These are phyloP conservation scores for Candolleomyces eurysporus DNA, from an alignment of 768 basidiomycete genomes.

Conservation along the genomic window DNA sequence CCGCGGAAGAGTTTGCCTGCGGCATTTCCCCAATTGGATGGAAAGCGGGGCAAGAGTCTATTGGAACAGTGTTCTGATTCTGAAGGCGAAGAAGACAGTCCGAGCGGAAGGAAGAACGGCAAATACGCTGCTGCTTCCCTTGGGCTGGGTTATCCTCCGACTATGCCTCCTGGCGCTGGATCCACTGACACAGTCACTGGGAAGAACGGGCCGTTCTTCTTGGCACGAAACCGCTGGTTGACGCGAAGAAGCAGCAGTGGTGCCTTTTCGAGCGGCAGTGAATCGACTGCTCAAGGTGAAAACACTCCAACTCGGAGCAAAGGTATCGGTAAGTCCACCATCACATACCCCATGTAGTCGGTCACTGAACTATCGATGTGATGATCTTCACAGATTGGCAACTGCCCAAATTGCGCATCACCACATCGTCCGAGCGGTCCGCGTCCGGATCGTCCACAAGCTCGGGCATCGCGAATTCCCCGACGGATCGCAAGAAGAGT, in stretches of 20 bases:
- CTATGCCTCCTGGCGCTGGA: conserved; percentile 15
- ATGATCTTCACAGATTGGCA: conserved; percentile 47
- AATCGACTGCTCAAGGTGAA: conserved; percentile 46
- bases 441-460: conserved; percentile 60
- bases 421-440: conserved; percentile 45
- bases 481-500: conserved; percentile 33
- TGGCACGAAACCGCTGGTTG: conserved; percentile 55
- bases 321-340: conserved; percentile 39
- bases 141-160: conserved; percentile 61
- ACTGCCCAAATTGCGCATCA: conserved; percentile 47
- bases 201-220: conserved; percentile 25
- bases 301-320: conserved; percentile 64
- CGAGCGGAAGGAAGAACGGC: conserved; percentile 45
- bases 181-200: not conserved
- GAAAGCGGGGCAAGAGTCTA: conserved; percentile 23
- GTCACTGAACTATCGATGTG: not conserved
- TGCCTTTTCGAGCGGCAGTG: conserved; percentile 76
- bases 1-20: conserved; percentile 77
- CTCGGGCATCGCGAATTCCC: conserved; percentile 45
- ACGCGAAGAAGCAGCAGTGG: conserved; percentile 81
- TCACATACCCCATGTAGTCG: conserved; percentile 3
- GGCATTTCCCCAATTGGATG: conserved; percentile 52
- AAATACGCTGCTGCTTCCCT: conserved; percentile 53
- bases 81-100: conserved; percentile 68
- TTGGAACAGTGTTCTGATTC: conserved; percentile 52